phyloP scores from a whole-genome alignment of 2,329 filamentous ascomycete genomes.

The Zymoseptoria brevis region DNA sequence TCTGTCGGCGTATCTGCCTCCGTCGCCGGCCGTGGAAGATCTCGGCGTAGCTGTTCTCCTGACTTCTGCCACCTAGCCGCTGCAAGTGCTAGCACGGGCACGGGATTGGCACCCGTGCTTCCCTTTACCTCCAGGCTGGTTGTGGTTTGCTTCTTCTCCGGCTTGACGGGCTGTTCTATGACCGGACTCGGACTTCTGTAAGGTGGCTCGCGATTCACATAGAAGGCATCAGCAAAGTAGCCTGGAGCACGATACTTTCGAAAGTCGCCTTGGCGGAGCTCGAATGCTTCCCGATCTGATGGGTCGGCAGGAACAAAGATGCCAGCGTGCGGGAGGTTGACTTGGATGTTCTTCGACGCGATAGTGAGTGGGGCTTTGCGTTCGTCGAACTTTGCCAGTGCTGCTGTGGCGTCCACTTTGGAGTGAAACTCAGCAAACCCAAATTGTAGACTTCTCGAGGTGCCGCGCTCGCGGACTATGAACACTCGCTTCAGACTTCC shows the following conservation, averaged over 20 bases:
- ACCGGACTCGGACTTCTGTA: neutral
- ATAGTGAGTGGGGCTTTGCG: slow-evolving; percentile 66
- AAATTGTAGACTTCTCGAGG: slow-evolving; percentile 67
- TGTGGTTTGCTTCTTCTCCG: neutral
- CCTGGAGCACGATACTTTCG: slow-evolving; percentile 18
- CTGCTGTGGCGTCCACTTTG: slow-evolving; percentile 64
- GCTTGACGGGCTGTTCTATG: neutral
- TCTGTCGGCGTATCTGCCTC: neutral
- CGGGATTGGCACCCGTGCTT: neutral
- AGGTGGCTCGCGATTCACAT: slow-evolving; percentile 18
- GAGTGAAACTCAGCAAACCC: slow-evolving; percentile 79
- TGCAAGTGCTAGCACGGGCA: neutral
- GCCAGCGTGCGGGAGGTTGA: slow-evolving; percentile 73
- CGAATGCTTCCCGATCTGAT: slow-evolving; percentile 34
- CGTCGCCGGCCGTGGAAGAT: neutral
- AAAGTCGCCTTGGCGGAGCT: slow-evolving; percentile 8
- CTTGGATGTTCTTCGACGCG: slow-evolving; percentile 60
- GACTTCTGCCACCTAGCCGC: neutral
- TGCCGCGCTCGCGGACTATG: slow-evolving; percentile 63
- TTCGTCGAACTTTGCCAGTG: slow-evolving; percentile 62
- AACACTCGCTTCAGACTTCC: slow-evolving; percentile 70
- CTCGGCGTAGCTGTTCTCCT: neutral
- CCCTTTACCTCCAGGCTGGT: neutral
- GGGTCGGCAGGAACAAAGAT: slow-evolving; percentile 69
- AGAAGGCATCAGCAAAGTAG: slow-evolving; percentile 16